A percentile compares a stretch with the other conserved stretches of the same genome.
Conservation (phyloP, 1,139 yeast species). For the Hyphopichia pseudoburtonii region DNA sequence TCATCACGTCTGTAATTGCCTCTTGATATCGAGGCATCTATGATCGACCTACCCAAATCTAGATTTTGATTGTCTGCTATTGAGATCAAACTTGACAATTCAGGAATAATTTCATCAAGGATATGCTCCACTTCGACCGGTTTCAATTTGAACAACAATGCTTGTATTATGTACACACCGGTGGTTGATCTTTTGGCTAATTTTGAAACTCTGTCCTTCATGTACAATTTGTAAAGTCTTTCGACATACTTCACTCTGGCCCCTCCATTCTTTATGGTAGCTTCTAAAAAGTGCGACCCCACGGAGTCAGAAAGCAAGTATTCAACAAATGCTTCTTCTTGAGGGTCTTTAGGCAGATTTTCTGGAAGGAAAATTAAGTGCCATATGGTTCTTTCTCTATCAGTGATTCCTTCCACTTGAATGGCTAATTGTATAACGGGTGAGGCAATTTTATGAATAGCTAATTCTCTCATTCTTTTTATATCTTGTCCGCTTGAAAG, state of each 20-base stretch:
- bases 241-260: conserved; percentile 70
- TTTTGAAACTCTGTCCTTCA: conserved; percentile 70
- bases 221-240: conserved; percentile 68
- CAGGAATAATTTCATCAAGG: conserved; percentile 69
- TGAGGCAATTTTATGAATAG: conserved; percentile 79
- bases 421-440: conserved; percentile 83
- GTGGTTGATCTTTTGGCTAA: conserved; percentile 76
- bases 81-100: conserved; percentile 58
- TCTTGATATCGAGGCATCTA: conserved; percentile 64
- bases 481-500: conserved; percentile 43
- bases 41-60: conserved; percentile 66
- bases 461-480: conserved; percentile 60
- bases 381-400: conserved; percentile 70
- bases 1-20: conserved; percentile 65
- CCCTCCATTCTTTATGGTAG: conserved; percentile 57
- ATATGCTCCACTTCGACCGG: conserved; percentile 60
- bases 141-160: conserved; percentile 59
- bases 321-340: conserved; percentile 82
- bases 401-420: conserved; percentile 79
- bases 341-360: conserved; percentile 50
- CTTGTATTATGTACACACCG: conserved; percentile 81
- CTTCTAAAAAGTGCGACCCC: conserved; percentile 87
- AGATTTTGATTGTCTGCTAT: conserved; percentile 54
- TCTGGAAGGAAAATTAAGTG: conserved; percentile 48
- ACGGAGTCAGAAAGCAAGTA: conserved; percentile 81